phyloP scores from a whole-genome alignment of 169 alveolate genomes.

The Hepatocystis sp. region DNA sequence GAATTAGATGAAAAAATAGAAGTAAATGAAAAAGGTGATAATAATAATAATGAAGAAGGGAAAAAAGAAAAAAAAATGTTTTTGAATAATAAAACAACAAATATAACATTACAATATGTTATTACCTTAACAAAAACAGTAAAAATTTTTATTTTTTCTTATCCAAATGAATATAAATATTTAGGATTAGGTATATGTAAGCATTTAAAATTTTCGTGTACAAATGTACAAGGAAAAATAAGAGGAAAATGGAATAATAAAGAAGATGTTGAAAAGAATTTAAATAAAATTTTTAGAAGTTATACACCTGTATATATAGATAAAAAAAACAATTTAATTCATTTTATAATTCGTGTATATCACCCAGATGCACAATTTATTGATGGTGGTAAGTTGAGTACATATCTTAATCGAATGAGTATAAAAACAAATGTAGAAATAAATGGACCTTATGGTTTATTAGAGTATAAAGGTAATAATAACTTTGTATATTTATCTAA shows the following conservation, averaged over 20 bases:
- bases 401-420: constrained; percentile 11
- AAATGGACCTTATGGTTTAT: constrained; percentile 57
- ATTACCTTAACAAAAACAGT: constrained; percentile 44
- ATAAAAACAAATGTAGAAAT: constrained; percentile 9
- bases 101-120: constrained; percentile 17
- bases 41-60: not conserved
- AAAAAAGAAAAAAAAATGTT: not conserved
- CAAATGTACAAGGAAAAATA: constrained; percentile 39
- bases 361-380: constrained; percentile 69
- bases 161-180: constrained; percentile 50
- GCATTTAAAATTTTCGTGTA: constrained; percentile 62
- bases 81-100: constrained; percentile 21
- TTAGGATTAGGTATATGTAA: constrained; percentile 74
- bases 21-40: not conserved
- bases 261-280: constrained; percentile 44
- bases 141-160: constrained; percentile 55
- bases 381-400: constrained; percentile 85
- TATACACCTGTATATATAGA: constrained; percentile 86
- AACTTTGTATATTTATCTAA: constrained; percentile 35
- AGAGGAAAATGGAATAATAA: constrained; percentile 66
- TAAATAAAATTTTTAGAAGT: constrained; percentile 64
- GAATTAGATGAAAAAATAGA: constrained; percentile 5
- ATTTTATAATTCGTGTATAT: constrained; percentile 84
- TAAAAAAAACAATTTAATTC: constrained; percentile 75
- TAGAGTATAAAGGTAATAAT: constrained; percentile 66